phyloP scores from a whole-genome alignment of 2,329 filamentous ascomycete genomes.

The Bimuria novae-zelandiae region DNA sequence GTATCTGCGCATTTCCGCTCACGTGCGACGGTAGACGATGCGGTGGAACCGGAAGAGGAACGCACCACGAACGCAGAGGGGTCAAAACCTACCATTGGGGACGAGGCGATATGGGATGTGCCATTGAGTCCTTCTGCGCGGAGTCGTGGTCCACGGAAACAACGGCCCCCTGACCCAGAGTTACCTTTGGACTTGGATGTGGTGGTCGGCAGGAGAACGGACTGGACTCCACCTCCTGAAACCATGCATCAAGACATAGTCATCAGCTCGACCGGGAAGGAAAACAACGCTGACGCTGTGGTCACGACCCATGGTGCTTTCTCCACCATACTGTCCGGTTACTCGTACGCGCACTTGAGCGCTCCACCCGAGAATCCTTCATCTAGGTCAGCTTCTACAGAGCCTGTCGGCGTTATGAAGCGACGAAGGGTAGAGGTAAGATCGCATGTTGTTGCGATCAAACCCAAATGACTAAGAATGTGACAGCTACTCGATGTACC shows the following conservation, averaged over 20 bases:
- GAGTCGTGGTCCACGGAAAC: slow-evolving; percentile 18
- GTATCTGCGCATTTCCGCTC: slow-evolving; percentile 29
- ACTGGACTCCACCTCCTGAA: slow-evolving; percentile 45
- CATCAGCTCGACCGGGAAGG: slow-evolving; percentile 29
- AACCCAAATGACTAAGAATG: neutral
- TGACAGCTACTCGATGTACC: slow-evolving; percentile 35
- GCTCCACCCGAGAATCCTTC: neutral
- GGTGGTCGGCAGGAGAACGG: slow-evolving; percentile 34
- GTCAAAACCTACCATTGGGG: neutral
- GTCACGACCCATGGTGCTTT: slow-evolving; percentile 22
- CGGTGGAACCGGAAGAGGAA: neutral
- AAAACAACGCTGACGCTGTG: slow-evolving; percentile 22
- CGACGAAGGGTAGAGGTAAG: slow-evolving; percentile 37
- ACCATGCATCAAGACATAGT: slow-evolving; percentile 21
- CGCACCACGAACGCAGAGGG: neutral
- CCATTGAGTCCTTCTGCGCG: slow-evolving; percentile 26
- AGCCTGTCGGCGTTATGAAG: slow-evolving; percentile 24
- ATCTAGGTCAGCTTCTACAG: slow-evolving; percentile 7
- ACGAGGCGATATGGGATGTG: slow-evolving; percentile 31
- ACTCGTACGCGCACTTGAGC: slow-evolving; percentile 28
- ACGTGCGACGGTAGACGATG: slow-evolving; percentile 6
- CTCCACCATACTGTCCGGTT: slow-evolving; percentile 34
- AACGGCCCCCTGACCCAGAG: slow-evolving; percentile 13
- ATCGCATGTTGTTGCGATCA: neutral
- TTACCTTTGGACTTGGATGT: slow-evolving; percentile 32